Conservation (phyloP, 225 moss, liverwort and hornwort species). For the Marchantia paleacea region DNA sequence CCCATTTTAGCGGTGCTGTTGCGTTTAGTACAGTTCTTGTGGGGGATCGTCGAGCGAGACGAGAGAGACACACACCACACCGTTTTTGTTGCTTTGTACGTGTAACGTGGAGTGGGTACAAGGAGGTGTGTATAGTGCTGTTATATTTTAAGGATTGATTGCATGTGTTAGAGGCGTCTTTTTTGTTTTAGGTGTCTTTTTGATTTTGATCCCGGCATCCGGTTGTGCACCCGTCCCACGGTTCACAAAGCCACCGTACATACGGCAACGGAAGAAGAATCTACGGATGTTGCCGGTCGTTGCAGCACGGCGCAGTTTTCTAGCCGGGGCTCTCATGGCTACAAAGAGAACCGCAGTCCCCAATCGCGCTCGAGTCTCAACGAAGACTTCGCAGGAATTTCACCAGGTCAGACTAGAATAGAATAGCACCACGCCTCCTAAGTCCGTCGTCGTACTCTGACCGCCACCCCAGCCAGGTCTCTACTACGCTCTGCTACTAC, state of each 20-base stretch:
- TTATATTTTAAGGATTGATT: not conserved
- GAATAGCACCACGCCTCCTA: no score
- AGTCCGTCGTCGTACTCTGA: no score
- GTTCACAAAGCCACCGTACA: no score
- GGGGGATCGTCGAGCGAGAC: not conserved
- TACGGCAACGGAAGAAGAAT: not conserved
- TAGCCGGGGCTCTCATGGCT: no score
- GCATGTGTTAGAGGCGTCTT: not conserved
- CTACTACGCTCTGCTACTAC: not conserved
- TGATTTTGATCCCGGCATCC: no score
- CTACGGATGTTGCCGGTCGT: not conserved
- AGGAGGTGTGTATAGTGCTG: not conserved
- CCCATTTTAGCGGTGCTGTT: conserved; percentile 16
- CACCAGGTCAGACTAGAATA: no score
- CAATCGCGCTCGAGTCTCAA: no score
- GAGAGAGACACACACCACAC: not conserved
- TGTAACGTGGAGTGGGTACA: conserved; percentile 8
- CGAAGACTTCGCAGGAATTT: no score
- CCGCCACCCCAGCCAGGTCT: no score
- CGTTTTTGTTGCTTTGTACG: conserved; percentile 4
- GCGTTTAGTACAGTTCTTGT: not conserved
- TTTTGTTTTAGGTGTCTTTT: not conserved
- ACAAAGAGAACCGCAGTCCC: no score
- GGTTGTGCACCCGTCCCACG: not conserved
- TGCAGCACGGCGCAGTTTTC: not conserved